phyloP scores from a whole-genome alignment of 1,284 basidiomycete genomes.

The Malassezia furfur region DNA sequence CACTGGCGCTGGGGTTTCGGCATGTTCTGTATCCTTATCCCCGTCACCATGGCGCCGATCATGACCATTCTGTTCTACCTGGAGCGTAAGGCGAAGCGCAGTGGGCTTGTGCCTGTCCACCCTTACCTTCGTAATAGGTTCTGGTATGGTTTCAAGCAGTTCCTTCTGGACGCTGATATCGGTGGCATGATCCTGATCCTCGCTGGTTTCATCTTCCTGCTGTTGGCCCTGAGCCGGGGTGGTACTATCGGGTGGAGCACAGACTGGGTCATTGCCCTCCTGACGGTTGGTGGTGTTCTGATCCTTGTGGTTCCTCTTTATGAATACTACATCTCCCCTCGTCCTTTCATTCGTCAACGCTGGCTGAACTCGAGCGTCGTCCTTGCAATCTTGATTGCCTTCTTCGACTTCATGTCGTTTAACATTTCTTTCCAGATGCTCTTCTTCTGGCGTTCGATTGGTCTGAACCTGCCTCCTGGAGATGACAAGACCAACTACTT shows the following conservation, averaged over 20 bases:
- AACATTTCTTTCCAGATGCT: slow-evolving; percentile 23
- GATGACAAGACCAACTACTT: slow-evolving; percentile 28
- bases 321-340: slow-evolving; percentile 29
- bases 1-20: slow-evolving; percentile 44
- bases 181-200: slow-evolving; percentile 39
- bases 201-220: slow-evolving; percentile 38
- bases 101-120: slow-evolving; percentile 28
- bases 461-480: not conserved
- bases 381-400: slow-evolving; percentile 36
- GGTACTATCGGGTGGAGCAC: slow-evolving; percentile 27
- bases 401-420: slow-evolving; percentile 46
- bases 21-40: slow-evolving; percentile 42
- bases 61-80: slow-evolving; percentile 31
- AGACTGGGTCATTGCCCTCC: slow-evolving; percentile 41
- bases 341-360: slow-evolving; percentile 34
- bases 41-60: slow-evolving; percentile 36
- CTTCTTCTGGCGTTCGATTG: slow-evolving; percentile 1
- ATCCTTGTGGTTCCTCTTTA: slow-evolving; percentile 29
- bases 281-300: slow-evolving; percentile 32
- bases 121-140: slow-evolving; percentile 25
- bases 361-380: slow-evolving; percentile 44
- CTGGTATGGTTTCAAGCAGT: slow-evolving; percentile 8
- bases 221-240: slow-evolving; percentile 34
- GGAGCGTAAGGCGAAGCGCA: slow-evolving; percentile 30
- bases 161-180: slow-evolving; percentile 35